Evolutionary conservation across 2,329 filamentous ascomycete species (phyloP).

Genomic region (Diaporthe eres): DNA sequence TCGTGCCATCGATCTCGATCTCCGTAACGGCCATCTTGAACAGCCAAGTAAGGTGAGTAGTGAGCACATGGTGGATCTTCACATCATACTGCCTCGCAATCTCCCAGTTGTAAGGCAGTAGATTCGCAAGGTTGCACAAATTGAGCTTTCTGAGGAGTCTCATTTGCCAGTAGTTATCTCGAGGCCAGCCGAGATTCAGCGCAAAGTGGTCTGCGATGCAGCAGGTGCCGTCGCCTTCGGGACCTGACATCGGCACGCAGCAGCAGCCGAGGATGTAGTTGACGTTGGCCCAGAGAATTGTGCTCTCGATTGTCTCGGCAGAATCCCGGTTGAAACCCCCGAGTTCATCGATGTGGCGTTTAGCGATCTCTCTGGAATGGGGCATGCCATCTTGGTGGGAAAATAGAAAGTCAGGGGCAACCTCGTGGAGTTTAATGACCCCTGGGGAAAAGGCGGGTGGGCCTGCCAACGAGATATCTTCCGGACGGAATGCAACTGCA

Average conservation of each 20-base stretch:
- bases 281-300: constrained; percentile 43
- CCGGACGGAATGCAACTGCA: neutral
- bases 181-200: constrained; percentile 44
- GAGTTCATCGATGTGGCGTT: constrained; percentile 1
- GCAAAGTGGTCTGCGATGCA: constrained; percentile 45
- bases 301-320: constrained; percentile 34
- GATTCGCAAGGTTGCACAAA: neutral
- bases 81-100: constrained; percentile 17
- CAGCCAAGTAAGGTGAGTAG: constrained; percentile 43
- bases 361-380: neutral
- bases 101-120: constrained; percentile 1
- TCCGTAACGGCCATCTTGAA: constrained; percentile 40
- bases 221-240: neutral
- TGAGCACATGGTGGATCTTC: constrained; percentile 6
- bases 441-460: neutral
- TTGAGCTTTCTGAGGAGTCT: constrained; percentile 39
- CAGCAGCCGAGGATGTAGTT: constrained; percentile 45
- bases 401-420: neutral
- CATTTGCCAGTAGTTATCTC: constrained; percentile 46
- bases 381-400: neutral
- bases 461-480: neutral
- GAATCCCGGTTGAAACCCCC: neutral
- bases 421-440: neutral
- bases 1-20: neutral
- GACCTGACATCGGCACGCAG: constrained; percentile 28